Conservation (phyloP, 225 moss, liverwort and hornwort genomes). For the Ulota crispa region DNA sequence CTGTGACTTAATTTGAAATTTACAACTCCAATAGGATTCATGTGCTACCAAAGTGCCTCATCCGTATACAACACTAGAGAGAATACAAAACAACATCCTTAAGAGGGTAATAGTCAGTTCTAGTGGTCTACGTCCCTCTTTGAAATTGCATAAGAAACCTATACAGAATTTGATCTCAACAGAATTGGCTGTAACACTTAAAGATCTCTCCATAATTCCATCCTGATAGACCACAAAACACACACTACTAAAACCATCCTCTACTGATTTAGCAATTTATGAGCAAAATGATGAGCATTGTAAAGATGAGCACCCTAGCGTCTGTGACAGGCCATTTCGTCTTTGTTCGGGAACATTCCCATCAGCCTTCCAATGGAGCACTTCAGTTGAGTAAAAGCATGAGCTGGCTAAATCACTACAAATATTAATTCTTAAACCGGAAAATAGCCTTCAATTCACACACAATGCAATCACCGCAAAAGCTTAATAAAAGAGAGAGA, state of each 20-base stretch:
- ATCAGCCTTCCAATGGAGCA: slow-evolving; percentile 87
- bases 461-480: slow-evolving; percentile 11
- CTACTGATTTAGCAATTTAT: too few relatives aligned
- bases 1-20: too few relatives aligned
- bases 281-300: background rate
- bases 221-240: background rate
- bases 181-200: background rate
- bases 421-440: background rate
- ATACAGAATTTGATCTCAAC: background rate
- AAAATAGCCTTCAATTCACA: slow-evolving; percentile 26
- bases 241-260: background rate
- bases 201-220: background rate
- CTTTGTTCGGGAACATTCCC: slow-evolving; percentile 89
- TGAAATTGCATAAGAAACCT: background rate
- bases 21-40: too few relatives aligned
- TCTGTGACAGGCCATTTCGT: slow-evolving; percentile 67
- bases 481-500: background rate
- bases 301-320: slow-evolving; percentile 28
- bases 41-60: too few relatives aligned
- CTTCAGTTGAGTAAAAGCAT: background rate
- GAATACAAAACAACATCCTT: too few relatives aligned
- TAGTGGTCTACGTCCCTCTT: background rate
- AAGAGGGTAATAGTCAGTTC: too few relatives aligned
- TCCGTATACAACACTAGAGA: too few relatives aligned
- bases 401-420: background rate